phyloP scores from a whole-genome alignment of 805 yeast genomes.

The Metschnikowia colocasiae region DNA sequence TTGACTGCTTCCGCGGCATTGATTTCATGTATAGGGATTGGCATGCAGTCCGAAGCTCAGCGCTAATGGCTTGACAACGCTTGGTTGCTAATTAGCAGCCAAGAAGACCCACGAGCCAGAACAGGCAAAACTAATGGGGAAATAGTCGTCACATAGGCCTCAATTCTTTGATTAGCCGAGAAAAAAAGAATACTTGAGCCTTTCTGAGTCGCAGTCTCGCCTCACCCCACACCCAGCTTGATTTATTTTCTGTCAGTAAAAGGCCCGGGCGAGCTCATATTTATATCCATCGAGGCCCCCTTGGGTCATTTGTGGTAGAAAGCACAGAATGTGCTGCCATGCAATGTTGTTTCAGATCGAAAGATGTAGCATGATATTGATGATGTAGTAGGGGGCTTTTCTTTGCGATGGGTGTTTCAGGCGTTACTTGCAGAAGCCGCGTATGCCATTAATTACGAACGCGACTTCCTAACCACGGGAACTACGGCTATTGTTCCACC shows the following conservation, averaged over 20 bases:
- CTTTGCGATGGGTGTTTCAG: not conserved
- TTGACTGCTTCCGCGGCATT: slow-evolving; percentile 5
- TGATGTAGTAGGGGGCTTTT: not conserved
- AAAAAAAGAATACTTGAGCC: not conserved
- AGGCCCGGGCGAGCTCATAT: not conserved
- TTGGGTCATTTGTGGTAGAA: not conserved
- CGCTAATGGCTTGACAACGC: not conserved
- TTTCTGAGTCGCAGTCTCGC: not conserved
- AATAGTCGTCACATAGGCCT: not conserved
- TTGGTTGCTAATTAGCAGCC: slow-evolving; percentile 5
- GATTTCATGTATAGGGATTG: not conserved
- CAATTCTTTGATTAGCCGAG: not conserved
- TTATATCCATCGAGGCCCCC: not conserved
- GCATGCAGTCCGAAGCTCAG: not conserved
- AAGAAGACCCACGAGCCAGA: not conserved
- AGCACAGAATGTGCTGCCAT: not conserved
- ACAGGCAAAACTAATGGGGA: not conserved
- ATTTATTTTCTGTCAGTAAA: not conserved
- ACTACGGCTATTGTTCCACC: not conserved
- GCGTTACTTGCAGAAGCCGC: slow-evolving; percentile 4
- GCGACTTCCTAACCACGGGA: not conserved
- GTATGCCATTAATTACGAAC: not conserved
- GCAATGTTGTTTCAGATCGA: not conserved
- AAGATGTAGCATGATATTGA: not conserved
- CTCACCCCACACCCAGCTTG: not conserved